phyloP scores from a whole-genome alignment of 805 yeast species.

The Saturnispora galanensis region DNA sequence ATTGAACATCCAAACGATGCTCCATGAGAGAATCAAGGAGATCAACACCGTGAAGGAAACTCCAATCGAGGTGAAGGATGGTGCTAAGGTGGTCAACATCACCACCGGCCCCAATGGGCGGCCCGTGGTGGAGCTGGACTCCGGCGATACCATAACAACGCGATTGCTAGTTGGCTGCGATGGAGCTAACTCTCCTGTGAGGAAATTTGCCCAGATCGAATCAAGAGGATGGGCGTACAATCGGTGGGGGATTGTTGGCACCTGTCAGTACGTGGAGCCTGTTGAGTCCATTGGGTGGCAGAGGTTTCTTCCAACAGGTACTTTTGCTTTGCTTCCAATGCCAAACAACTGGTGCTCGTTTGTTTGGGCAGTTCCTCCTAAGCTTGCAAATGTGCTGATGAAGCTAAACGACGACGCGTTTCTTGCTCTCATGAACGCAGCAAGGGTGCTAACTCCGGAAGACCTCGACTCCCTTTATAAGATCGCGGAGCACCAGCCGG shows the following conservation, averaged over 20 bases:
- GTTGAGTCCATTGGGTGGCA: constrained; percentile 76
- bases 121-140: constrained; percentile 65
- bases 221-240: constrained; percentile 90
- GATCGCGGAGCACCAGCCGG: constrained; percentile 31
- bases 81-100: constrained; percentile 58
- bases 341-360: constrained; percentile 81
- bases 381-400: constrained; percentile 53
- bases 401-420: constrained; percentile 53
- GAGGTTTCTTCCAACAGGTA: constrained; percentile 84
- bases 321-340: constrained; percentile 82
- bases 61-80: constrained; percentile 42
- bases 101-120: constrained; percentile 37
- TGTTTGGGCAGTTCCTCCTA: constrained; percentile 88
- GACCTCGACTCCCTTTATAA: constrained; percentile 67
- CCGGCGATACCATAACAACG: constrained; percentile 55
- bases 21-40: constrained; percentile 39
- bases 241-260: constrained; percentile 88
- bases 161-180: constrained; percentile 90
- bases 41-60: constrained; percentile 16
- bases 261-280: constrained; percentile 61
- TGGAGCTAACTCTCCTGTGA: constrained; percentile 89
- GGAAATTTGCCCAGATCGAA: constrained; percentile 69
- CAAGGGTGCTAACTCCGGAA: constrained; percentile 63
- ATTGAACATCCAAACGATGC: constrained; percentile 71
- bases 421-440: constrained; percentile 72